Percentiles rank a stretch among this genome's conserved stretches.
Evolutionary conservation across 192 early-diverging fungal genomes (phyloP).

Genomic region (Funneliformis geosporum): DNA sequence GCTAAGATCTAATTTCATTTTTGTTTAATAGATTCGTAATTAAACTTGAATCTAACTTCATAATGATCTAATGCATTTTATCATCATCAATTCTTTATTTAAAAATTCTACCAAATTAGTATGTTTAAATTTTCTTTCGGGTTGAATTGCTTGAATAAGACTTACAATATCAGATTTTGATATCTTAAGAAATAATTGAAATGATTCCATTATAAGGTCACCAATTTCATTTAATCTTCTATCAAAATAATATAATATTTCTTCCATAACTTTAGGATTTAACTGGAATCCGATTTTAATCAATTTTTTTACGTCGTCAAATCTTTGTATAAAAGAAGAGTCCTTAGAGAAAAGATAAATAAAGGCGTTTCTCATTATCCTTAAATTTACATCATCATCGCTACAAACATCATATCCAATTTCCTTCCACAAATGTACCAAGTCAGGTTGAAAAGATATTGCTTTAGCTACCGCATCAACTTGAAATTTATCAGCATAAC

Average conservation of each 20-base stretch:
- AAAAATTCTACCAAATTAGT: background rate
- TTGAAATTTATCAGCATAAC: background rate
- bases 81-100: too few relatives aligned
- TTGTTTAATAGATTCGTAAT: background rate
- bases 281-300: constrained; percentile 5
- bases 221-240: background rate
- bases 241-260: constrained; percentile 1
- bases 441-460: background rate
- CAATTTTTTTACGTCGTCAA: background rate
- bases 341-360: background rate
- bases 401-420: constrained; percentile 8
- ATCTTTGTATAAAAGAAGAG: too few relatives aligned
- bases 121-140: background rate
- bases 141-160: background rate
- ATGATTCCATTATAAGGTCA: background rate
- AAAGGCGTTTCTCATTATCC: too few relatives aligned
- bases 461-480: background rate
- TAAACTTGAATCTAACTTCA: background rate
- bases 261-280: background rate
- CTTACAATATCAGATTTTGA: background rate
- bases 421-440: background rate
- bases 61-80: too few relatives aligned
- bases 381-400: constrained; percentile 29
- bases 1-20: too few relatives aligned
- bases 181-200: background rate